Evolutionary conservation across 2,329 filamentous ascomycete genomes (phyloP), one percentile per base, ranked within the genome.

Genomic region (Xylariales sp.): DNA sequence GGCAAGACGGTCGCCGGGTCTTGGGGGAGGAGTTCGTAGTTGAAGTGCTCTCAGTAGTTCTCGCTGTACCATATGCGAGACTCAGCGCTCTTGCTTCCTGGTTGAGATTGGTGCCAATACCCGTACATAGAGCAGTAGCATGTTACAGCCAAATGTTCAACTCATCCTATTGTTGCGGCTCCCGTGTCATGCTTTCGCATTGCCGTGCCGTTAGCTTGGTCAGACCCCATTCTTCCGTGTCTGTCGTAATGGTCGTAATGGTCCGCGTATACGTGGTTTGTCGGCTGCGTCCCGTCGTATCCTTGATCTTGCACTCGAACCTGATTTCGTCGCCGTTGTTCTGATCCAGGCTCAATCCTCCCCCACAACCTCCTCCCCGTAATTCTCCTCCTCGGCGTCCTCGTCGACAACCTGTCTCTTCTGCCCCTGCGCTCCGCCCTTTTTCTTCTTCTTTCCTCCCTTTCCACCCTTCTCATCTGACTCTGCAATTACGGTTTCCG

Each of bases 311-410:
- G n/a, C n/a, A n/a, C n/a, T n/a, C n/a, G n/a, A n/a, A n/a, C n/a
- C n/a, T n/a, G n/a, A n/a, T n/a, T n/a, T n/a, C n/a, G n/a, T n/a
- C n/a, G n/a, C n/a, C n/a, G n/a, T n/a, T n/a, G n/a, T n/a, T n/a
- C n/a, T n/a, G n/a, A n/a, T n/a, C n/a, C n/a, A n/a, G n/a, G n/a
- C n/a, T n/a, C n/a, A n/a, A 40, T 76, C 83, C 31, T 86, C 82
- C 37, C 83, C 80, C 10, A 77, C 68, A 18, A 82, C 77, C 60
- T 95, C 88, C 62, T 95, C 89, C 35, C 88, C 89, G 58, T 95
- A 95, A 57, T 89, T 85, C 54, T 86, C 79, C 57, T 88, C 86
- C 56, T 82, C 80, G 47, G 75, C 73, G 9, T 62, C 69, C 45
- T 82, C 78, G 45, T 79, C 73, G 8, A 69, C 54, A 25, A 8